Percentiles rank a stretch among this genome's conserved stretches.
phyloP scores from a whole-genome alignment of 202 grass and related monocot genomes.

The Eragrostis tef region DNA sequence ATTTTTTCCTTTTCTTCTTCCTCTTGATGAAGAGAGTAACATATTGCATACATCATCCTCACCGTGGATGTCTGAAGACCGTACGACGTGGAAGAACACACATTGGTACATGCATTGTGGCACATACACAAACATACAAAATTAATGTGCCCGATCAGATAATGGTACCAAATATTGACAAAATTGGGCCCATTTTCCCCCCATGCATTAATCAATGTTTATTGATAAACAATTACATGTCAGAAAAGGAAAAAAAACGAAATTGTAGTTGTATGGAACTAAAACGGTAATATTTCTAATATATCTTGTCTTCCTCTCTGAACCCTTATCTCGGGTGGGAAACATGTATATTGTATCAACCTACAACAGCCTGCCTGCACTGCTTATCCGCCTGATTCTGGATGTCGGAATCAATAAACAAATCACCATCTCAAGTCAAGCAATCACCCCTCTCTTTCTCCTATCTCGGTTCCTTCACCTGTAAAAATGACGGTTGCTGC shows the following conservation, averaged over 20 bases:
- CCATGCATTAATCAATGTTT: conserved; percentile 29
- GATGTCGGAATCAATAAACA: conserved; percentile 9
- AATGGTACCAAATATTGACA: background rate
- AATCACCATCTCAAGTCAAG: background rate
- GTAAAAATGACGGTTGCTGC: conserved; percentile 1
- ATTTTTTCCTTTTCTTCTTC: background rate
- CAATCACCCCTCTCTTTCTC: conserved; percentile 17
- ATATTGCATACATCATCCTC: too few relatives aligned
- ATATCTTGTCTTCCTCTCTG: background rate
- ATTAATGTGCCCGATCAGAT: background rate
- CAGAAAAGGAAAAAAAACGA: background rate
- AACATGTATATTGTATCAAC: conserved; percentile 34
- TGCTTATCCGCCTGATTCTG: conserved; percentile 22
- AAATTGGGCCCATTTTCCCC: background rate
- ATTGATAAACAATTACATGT: conserved; percentile 9
- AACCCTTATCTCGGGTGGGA: conserved; percentile 29
- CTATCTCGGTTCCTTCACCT: conserved; percentile 6
- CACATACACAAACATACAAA: background rate
- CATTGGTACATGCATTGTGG: background rate
- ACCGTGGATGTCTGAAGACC: background rate
- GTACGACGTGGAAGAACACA: background rate
- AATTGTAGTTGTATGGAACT: conserved; percentile 5
- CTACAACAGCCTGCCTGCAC: conserved; percentile 32
- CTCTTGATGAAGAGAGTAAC: too few relatives aligned
- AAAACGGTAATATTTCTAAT: conserved; percentile 10